Conservation (phyloP, 345 rosid genomes). For the Excoecaria cochinchinensis region DNA sequence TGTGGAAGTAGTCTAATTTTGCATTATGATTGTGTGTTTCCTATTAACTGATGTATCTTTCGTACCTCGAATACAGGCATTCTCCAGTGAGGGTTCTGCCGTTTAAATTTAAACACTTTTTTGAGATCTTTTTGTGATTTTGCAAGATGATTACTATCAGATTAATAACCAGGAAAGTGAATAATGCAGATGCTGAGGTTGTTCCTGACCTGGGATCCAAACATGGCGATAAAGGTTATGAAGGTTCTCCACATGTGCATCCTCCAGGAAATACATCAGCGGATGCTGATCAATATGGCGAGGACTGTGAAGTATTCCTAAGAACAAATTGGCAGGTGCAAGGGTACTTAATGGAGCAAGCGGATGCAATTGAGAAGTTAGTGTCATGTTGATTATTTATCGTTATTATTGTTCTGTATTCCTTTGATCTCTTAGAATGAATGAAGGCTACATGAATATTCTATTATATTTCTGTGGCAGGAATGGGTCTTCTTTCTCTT, state of each 20-base stretch:
- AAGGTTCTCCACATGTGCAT: conserved; percentile 38
- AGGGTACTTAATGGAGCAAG: conserved; percentile 83
- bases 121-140: conserved; percentile 2
- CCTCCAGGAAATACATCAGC: conserved; percentile 37
- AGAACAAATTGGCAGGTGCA: conserved; percentile 82
- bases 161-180: conserved; percentile 19
- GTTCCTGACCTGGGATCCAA: conserved; percentile 47
- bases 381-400: background rate
- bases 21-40: background rate
- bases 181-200: conserved; percentile 58
- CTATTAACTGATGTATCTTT: background rate
- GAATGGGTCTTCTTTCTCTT: conserved; percentile 67
- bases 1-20: conserved; percentile 1
- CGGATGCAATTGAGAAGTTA: conserved; percentile 86
- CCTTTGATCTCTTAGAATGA: conserved; percentile 7
- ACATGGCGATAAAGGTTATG: conserved; percentile 38
- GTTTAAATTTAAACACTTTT: background rate
- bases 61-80: background rate
- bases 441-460: conserved; percentile 8
- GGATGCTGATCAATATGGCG: conserved; percentile 38
- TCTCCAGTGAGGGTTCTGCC: background rate
- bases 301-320: conserved; percentile 55
- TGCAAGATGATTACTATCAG: conserved; percentile 2
- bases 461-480: conserved; percentile 41
- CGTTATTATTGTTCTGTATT: background rate